phyloP scores from a whole-genome alignment of 345 rosid genomes.

The Citrus reticulata region DNA sequence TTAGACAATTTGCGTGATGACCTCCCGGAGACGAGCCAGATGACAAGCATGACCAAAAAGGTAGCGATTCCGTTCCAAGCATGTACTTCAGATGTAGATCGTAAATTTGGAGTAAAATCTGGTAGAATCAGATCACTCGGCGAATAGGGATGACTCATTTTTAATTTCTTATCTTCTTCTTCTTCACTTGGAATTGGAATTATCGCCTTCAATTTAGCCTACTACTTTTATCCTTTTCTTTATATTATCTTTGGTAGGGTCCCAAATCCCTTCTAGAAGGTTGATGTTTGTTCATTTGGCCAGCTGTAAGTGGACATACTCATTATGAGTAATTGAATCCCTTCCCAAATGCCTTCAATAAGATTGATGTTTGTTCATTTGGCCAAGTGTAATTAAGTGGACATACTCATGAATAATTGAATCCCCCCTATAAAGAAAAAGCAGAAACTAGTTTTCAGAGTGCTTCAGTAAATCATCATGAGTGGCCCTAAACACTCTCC shows the following conservation, averaged over 20 bases:
- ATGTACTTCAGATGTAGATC: slow-evolving; percentile 51
- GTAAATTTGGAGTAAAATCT: slow-evolving; percentile 53
- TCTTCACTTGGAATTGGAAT: too few relatives aligned
- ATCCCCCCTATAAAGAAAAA: not conserved
- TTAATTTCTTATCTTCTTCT: too few relatives aligned
- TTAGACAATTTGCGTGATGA: slow-evolving; percentile 28
- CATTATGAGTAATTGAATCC: not conserved
- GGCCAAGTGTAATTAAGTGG: too few relatives aligned
- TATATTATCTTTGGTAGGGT: not conserved
- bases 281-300: not conserved
- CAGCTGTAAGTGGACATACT: not conserved
- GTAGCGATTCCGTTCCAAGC: slow-evolving; percentile 37
- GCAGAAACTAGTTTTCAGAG: not conserved
- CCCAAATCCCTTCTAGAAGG: not conserved
- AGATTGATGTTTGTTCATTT: too few relatives aligned
- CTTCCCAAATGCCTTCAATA: too few relatives aligned
- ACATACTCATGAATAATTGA: not conserved
- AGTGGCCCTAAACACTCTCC: not conserved
- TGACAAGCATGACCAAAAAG: slow-evolving; percentile 43
- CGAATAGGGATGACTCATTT: slow-evolving; percentile 56
- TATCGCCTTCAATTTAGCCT: not conserved
- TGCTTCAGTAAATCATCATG: not conserved
- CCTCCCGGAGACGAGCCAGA: slow-evolving; percentile 71
- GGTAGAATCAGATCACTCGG: slow-evolving; percentile 72
- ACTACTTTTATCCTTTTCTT: not conserved